Percentiles rank a stretch among this genome's conserved stretches.
phyloP scores from a whole-genome alignment of 1,284 basidiomycete genomes.

The Tilletia caries region DNA sequence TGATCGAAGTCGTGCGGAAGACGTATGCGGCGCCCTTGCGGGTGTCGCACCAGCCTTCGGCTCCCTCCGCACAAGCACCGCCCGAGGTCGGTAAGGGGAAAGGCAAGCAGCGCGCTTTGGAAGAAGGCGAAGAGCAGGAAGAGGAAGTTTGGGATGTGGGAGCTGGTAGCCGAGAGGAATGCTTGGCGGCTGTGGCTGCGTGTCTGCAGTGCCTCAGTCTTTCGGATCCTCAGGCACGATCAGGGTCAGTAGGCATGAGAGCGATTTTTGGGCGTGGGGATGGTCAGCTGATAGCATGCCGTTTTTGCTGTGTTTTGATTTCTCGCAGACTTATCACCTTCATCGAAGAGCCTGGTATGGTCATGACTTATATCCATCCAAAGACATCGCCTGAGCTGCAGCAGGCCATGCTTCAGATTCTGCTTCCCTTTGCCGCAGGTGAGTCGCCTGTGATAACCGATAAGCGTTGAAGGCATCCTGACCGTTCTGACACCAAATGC shows the following conservation, averaged over 20 bases:
- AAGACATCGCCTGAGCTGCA: not conserved
- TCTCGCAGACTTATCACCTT: not conserved
- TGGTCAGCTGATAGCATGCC: not conserved
- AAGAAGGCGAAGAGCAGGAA: not conserved
- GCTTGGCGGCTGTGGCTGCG: not conserved
- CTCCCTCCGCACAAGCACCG: too few species aligned
- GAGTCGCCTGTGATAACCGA: too few species aligned
- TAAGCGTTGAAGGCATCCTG: not conserved
- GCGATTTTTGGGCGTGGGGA: too few species aligned
- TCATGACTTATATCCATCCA: constrained; percentile 4
- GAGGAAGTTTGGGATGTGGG: constrained; percentile 5
- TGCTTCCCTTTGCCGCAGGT: not conserved
- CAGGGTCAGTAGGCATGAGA: not conserved
- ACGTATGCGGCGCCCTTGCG: constrained; percentile 5
- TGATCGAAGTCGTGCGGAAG: constrained; percentile 4
- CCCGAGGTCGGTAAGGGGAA: not conserved
- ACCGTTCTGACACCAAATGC: not conserved
- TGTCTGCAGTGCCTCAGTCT: constrained; percentile 7
- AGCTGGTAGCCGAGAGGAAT: not conserved
- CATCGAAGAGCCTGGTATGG: constrained; percentile 10
- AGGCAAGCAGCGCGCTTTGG: not conserved
- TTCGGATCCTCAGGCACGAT: constrained; percentile 4
- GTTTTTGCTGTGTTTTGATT: not conserved
- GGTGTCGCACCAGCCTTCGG: not conserved
- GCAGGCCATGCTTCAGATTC: not conserved